A percentile compares a stretch with the other conserved stretches of the same genome.
Conservation (phyloP, 345 rosid species). For the Tarenaya hassleriana region DNA sequence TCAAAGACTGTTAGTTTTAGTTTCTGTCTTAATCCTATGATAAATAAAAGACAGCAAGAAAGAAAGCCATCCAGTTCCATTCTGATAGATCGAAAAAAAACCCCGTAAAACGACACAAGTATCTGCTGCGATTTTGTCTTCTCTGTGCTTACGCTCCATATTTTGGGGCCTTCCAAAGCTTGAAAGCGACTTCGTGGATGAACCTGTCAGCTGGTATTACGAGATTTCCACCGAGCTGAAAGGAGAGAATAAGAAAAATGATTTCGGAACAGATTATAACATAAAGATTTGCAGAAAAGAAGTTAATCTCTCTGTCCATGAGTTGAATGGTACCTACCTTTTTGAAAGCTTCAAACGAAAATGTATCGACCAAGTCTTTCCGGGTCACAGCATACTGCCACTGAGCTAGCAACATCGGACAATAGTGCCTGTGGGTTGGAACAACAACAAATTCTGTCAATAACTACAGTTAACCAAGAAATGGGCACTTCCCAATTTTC, state of each 20-base stretch:
- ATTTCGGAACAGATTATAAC: not conserved
- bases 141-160: slow-evolving; percentile 61
- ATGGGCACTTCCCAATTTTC: slow-evolving; percentile 2
- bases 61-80: too few relatives aligned
- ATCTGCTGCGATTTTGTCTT: slow-evolving; percentile 1
- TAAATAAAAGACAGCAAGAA: too few relatives aligned
- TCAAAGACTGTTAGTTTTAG: too few relatives aligned
- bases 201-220: slow-evolving; percentile 87
- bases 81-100: too few relatives aligned
- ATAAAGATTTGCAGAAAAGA: slow-evolving; percentile 1
- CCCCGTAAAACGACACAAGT: not conserved
- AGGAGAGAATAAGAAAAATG: not conserved
- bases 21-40: too few relatives aligned
- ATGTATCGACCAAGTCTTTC: slow-evolving; percentile 53
- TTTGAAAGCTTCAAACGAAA: slow-evolving; percentile 61
- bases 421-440: slow-evolving; percentile 51
- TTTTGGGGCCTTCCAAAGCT: slow-evolving; percentile 98
- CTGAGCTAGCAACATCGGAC: slow-evolving; percentile 83
- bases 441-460: slow-evolving; percentile 13
- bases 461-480: not conserved
- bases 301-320: not conserved
- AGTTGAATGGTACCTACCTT: slow-evolving; percentile 41
- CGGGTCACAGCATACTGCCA: slow-evolving; percentile 88
- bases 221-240: slow-evolving; percentile 64
- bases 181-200: slow-evolving; percentile 92